Evolutionary conservation across 108 stramenopile genomes (phyloP).

Genomic region (Stephanodiscus triporus): DNA sequence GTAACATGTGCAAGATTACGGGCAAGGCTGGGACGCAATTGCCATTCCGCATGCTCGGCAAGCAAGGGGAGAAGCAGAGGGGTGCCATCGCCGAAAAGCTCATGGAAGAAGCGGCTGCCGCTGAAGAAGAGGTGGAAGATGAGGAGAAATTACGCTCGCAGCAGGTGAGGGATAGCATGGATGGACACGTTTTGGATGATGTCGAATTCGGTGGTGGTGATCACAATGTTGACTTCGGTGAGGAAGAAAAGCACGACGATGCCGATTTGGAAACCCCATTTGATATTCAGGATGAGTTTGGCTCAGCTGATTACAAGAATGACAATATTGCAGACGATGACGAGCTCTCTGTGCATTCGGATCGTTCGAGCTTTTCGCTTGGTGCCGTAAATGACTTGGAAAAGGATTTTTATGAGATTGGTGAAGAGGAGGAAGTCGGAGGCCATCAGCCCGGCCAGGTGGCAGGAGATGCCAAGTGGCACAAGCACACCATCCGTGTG

Average conservation of each 20-base stretch:
- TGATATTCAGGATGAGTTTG: constrained; percentile 51
- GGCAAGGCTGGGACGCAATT: constrained; percentile 58
- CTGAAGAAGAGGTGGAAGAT: constrained; percentile 57
- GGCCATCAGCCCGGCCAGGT: constrained; percentile 63
- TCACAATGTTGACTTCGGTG: constrained; percentile 48
- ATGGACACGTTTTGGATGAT: constrained; percentile 41
- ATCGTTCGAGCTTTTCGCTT: constrained; percentile 53
- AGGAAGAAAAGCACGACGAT: constrained; percentile 32
- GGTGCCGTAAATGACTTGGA: constrained; percentile 81
- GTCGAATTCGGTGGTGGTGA: constrained; percentile 38
- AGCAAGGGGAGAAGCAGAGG: constrained; percentile 49
- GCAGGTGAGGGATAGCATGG: constrained; percentile 33
- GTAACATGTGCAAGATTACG: constrained; percentile 60
- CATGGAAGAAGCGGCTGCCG: constrained; percentile 57
- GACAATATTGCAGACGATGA: constrained; percentile 56
- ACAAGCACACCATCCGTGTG: constrained; percentile 89
- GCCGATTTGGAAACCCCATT: constrained; percentile 40
- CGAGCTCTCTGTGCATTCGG: constrained; percentile 34
- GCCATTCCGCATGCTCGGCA: constrained; percentile 62
- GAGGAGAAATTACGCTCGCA: constrained; percentile 50
- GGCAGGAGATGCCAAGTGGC: constrained; percentile 87
- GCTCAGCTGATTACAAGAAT: constrained; percentile 39
- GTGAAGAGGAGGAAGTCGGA: constrained; percentile 57
- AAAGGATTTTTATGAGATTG: constrained; percentile 55
- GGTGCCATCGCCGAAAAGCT: constrained; percentile 42